Conservation (phyloP, 2,329 filamentous ascomycete genomes). For the Penicillium sclerotigenum region DNA sequence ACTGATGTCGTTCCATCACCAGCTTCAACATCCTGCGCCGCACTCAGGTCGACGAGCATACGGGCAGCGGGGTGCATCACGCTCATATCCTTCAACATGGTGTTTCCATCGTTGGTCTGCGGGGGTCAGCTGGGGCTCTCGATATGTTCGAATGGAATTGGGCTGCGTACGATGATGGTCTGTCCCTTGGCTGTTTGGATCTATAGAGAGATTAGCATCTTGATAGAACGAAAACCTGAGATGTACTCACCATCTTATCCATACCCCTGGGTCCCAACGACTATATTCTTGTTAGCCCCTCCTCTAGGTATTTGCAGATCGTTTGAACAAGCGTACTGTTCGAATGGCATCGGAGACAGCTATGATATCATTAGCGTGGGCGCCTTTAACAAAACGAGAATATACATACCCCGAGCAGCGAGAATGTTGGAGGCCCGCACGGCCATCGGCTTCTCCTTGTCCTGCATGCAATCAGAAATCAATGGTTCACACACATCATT, state of each 20-base stretch:
- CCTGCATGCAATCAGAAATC: conserved; percentile 49
- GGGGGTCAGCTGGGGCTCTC: conserved; percentile 29
- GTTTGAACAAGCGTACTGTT: conserved; percentile 55
- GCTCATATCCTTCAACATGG: conserved; percentile 98
- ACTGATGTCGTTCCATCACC: conserved; percentile 98
- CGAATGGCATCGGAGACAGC: conserved; percentile 96
- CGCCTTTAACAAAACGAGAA: neutral
- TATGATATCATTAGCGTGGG: conserved; percentile 42
- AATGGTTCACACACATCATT: conserved; percentile 28
- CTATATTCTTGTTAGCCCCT: conserved; percentile 44
- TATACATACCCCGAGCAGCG: conserved; percentile 76
- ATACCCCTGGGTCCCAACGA: conserved; percentile 94
- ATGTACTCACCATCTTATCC: conserved; percentile 78
- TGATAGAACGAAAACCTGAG: neutral
- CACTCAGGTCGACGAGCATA: conserved; percentile 96
- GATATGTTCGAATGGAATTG: conserved; percentile 10
- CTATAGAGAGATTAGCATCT: conserved; percentile 37
- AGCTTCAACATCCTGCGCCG: conserved; percentile 96
- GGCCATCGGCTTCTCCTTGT: conserved; percentile 98
- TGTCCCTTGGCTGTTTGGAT: conserved; percentile 95
- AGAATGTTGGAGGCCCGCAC: conserved; percentile 96
- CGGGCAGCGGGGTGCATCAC: conserved; percentile 99
- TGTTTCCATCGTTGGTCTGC: conserved; percentile 94
- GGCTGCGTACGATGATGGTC: conserved; percentile 71
- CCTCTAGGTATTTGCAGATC: conserved; percentile 24